Base-by-base conservation (phyloP, 164 flowering plant species). In the Vitis rupestris region DNA sequence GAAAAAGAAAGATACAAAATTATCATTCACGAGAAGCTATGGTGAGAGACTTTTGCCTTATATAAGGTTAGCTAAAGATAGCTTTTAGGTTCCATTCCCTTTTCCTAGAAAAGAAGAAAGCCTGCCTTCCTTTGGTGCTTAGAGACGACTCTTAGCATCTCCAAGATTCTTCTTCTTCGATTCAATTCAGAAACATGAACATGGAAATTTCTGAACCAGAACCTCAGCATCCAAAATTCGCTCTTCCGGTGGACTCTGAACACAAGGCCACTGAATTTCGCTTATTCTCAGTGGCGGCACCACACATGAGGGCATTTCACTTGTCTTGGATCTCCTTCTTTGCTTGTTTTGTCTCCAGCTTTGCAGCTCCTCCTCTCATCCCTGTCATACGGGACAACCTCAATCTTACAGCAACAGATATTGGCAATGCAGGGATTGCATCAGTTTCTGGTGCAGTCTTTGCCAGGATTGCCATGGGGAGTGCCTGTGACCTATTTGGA, bases 261-360 rank as follows among this genome's bases (percentile, higher is more conserved):
- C 84, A 88, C 79, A 91, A 87, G 68, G 84, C 97, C 13, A 91
- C 91, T 14, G 80, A 73, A 19, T 82, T 93, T 63, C 64, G 77
- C 15, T 8, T 90, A 48, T 75, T 79, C 63, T 88, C 95, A 1
- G 64, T 71, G 2, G 82, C 87, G 9, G 67, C 79, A 5, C 98
- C 97, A 3, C 97, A 93, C 77, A 93, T 93, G 98, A 71, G 91
- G 14, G 85, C 93, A 2, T 93, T 93, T 64, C 97, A 93, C 56
- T 84, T 93, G 10, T 85, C 95, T 5, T 93, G 97, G 97, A 12
- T 93, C 14, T 85, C 87, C 15, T 91, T 93, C 88, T 89, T 90
- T 69, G 61, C 92, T 10, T 91, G 97, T 69, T 93, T 91, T 53
- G 89, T 93, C 13, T 93, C 97, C 64, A 80, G 85, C 50, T 93